These are phyloP conservation scores for Clavulina sp. DNA, from an alignment of 768 basidiomycete species.

Conservation along the genomic window DNA sequence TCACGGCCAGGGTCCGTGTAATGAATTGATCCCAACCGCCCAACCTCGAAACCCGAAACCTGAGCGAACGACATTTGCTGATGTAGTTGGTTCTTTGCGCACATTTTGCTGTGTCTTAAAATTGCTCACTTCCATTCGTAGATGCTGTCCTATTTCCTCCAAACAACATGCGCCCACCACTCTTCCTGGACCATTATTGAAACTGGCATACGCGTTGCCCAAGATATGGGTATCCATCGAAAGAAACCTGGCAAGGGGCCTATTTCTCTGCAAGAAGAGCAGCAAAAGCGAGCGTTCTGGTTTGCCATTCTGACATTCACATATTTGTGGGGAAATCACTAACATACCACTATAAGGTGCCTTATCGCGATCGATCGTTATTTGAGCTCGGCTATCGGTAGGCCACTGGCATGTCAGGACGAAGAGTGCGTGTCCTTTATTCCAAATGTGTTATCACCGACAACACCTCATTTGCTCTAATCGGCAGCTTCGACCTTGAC, in stretches of 20 bases:
- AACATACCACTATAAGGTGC: background rate
- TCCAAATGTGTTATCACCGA: too few relatives aligned
- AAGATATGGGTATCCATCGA: constrained; percentile 5
- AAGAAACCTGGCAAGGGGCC: background rate
- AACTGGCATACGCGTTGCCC: constrained; percentile 2
- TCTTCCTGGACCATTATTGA: too few relatives aligned
- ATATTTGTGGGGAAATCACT: background rate
- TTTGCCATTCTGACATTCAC: background rate
- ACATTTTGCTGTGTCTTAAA: too few relatives aligned
- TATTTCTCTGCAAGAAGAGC: constrained; percentile 3
- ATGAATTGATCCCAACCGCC: too few relatives aligned
- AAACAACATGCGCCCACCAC: too few relatives aligned
- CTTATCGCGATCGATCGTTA: constrained; percentile 1
- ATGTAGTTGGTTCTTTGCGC: too few relatives aligned
- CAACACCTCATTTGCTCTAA: background rate
- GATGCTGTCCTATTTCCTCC: too few relatives aligned
- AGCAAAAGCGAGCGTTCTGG: constrained; percentile 8
- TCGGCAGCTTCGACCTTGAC: constrained; percentile 5
- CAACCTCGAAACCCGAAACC: too few relatives aligned
- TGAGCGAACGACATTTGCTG: too few relatives aligned
- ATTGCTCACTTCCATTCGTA: too few relatives aligned
- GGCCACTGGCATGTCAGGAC: background rate
- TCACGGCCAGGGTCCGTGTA: too few relatives aligned
- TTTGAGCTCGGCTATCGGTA: background rate
- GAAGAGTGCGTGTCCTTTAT: constrained; percentile 4